These are phyloP conservation scores for Passalora sequoiae DNA, from an alignment of 2,329 filamentous ascomycete genomes.

Conservation along the genomic window DNA sequence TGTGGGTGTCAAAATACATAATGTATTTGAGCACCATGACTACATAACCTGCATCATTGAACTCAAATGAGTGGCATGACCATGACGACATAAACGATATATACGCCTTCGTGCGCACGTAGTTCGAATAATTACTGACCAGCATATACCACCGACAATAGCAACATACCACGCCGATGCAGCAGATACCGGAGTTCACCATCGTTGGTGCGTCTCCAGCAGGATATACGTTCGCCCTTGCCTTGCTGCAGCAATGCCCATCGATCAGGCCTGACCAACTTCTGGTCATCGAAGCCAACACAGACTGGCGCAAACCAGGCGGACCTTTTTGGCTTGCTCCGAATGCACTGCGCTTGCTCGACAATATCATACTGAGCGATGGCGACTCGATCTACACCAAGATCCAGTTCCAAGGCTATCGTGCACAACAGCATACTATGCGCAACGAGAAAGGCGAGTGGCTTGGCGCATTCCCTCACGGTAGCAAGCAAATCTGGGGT, in stretches of 20 bases:
- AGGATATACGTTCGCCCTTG: neutral
- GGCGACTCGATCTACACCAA: slow-evolving; percentile 1
- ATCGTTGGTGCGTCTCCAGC: slow-evolving; percentile 1
- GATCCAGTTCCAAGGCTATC: neutral
- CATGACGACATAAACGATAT: too few relatives aligned
- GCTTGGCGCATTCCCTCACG: neutral
- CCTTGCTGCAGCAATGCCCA: neutral
- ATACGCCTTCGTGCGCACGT: too few relatives aligned
- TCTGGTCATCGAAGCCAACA: neutral
- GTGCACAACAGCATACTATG: neutral
- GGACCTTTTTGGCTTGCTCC: slow-evolving; percentile 1
- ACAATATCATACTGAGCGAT: neutral
- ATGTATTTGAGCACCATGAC: too few relatives aligned
- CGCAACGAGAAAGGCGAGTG: neutral
- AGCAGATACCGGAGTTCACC: neutral
- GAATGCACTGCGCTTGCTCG: neutral
- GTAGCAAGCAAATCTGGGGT: neutral
- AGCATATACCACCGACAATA: too few relatives aligned
- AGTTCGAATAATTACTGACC: too few relatives aligned
- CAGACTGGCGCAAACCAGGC: neutral
- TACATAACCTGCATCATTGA: too few relatives aligned
- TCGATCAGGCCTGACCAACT: neutral
- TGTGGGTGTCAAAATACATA: too few relatives aligned
- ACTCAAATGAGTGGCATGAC: too few relatives aligned
- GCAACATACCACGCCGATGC: too few relatives aligned